Conservation (phyloP, 2,329 filamentous ascomycete species). For the Setomelanomma holmii region DNA sequence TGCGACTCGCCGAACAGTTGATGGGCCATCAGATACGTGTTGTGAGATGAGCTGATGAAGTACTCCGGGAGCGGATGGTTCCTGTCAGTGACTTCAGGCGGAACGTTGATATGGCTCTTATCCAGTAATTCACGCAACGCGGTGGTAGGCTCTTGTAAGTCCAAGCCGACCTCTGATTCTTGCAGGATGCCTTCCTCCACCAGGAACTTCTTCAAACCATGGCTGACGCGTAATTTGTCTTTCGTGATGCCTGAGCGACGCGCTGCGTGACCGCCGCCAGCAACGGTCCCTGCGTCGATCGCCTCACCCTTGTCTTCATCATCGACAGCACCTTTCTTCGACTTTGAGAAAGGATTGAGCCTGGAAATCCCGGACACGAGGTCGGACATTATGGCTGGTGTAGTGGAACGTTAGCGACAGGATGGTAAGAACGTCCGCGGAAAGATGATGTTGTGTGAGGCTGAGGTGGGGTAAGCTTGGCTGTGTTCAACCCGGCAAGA, state of each 20-base stretch:
- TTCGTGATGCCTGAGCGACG: constrained; percentile 59
- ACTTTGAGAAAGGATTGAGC: constrained; percentile 42
- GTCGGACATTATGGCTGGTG: constrained; percentile 36
- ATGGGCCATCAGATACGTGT: constrained; percentile 74
- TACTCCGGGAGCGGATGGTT: constrained; percentile 71
- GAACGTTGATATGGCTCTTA: constrained; percentile 65
- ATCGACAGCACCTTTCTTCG: constrained; percentile 32
- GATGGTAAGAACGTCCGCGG: not conserved
- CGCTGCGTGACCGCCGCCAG: constrained; percentile 66
- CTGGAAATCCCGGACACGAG: constrained; percentile 43
- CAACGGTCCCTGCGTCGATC: constrained; percentile 59
- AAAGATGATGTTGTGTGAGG: constrained; percentile 3
- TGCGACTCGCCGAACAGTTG: constrained; percentile 71
- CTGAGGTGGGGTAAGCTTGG: constrained; percentile 9
- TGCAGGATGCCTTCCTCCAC: constrained; percentile 60
- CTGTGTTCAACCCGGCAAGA: not conserved
- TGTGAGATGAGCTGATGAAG: constrained; percentile 76
- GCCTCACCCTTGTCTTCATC: constrained; percentile 64
- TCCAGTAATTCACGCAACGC: constrained; percentile 62
- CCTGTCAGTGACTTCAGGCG: constrained; percentile 62
- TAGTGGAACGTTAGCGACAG: constrained; percentile 1
- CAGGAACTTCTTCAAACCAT: constrained; percentile 64
- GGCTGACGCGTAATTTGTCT: constrained; percentile 65
- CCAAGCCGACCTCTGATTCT: constrained; percentile 55
- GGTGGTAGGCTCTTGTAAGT: constrained; percentile 53